Base-by-base conservation (phyloP, 352 stramenopile species). In the Aphanomyces cochlioides region DNA sequence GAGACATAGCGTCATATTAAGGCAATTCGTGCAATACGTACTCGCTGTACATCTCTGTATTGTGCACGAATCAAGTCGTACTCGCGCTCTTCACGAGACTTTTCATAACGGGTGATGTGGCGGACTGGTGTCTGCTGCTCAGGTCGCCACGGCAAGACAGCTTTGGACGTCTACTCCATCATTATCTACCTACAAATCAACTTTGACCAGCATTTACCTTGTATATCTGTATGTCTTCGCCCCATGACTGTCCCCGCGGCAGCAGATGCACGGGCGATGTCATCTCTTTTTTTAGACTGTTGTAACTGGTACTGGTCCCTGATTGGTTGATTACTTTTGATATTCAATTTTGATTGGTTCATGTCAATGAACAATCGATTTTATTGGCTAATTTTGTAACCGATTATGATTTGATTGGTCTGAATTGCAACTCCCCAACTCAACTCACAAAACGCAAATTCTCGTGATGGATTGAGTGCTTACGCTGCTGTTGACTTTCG, bases 51-150 rank as follows among this genome's bases (percentile, higher is more conserved):
- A n/a, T 90, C 80, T 0, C 84, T 81, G 53, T 87, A 88, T 39
- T 87, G 81, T n/a, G 80, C 82, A 15, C 87, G 61, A 38, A 92
- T 76, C 45, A 87, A 67, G 66, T 92, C 81, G 57, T 90, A 92
- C 45, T 90, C 79, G 2, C 84, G 79, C 67, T 92, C 81, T 73
- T 90, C 75, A 17, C 82, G 73, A 13, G 82, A 85, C 63, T 89
- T 90, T 19, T 89, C 82, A 50, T 88, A 87, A 7, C 84, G 76
- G 17, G 84, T 92, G 67, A 90, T 77, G 67, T 89, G 74, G n/a
- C 77, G 81, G 12, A 92, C 78, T 0, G 77, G 75, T 17, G 73
- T 72, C 37, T 88, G 81, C 50, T 90, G 77, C 19, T 85, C 79
- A 2, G 79, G 76, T 10, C 43, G 40, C 84, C 84, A 92, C n/a